Evolutionary conservation across 306 rosid species (phyloP), one percentile per base, ranked within the genome.

Genomic region (Quercus glauca): DNA sequence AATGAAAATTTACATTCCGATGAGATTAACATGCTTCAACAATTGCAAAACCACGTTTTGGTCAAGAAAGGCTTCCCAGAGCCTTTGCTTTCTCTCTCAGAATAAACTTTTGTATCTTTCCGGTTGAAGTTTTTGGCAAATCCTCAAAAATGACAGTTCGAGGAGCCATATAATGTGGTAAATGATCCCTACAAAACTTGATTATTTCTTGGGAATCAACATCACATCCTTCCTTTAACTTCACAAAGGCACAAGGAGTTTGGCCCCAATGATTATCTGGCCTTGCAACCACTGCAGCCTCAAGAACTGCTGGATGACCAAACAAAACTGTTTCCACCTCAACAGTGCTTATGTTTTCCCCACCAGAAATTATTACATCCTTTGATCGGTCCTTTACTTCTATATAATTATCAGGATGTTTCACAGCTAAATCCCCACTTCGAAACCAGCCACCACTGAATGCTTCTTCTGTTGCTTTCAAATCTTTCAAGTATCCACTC

Each of bases 241-340:
- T 86, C 76, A 92, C 83, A 84, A 92, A 92, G n/a, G 97, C 97
- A 79, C 97, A 94, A 49, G 95, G 93, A 3, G 97, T 88, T 80
- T 92, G 92, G 37, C 97, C 97, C 97, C 97, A 91, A 13, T 90
- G 97, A 21, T 90, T 74, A 78, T 91, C 98, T 0, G 97, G 98
- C 21, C 93, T 56, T 0, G 86, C 94, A 11, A 92, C 95, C 57
- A 92, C 92, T 11, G 97, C 97, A 3, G 93, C 97, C 86, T 94
- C 97, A 35, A 91, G 79, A 68, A 94, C 84, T 9, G 97, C 88
- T 18, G 92, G 90, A 86, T 94, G 97, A 73, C 82, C 75, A 68
- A 71, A 91, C 80, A 94, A 41, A 69, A 91, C 86, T 0, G 93
- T 90, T 75, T 94, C 98, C 1, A 94, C 89, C 88, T 94, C 97